Base-by-base conservation (phyloP, 2,329 filamentous ascomycete genomes). In the Golovinomyces cichoracearum region DNA sequence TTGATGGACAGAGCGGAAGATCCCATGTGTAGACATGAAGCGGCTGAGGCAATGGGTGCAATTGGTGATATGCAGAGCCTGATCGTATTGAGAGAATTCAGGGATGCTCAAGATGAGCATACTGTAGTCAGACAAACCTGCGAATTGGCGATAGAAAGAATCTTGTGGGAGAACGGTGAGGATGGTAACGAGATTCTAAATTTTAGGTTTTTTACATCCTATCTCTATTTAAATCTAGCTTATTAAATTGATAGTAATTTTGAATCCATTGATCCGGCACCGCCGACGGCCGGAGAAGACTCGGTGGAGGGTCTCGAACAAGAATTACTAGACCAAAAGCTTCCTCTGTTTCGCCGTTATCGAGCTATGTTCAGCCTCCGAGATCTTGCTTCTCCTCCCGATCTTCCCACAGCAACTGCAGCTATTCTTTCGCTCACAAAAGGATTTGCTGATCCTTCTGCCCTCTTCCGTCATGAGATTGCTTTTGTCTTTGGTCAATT, bases 401-500 rank as follows among this genome's bases (percentile, higher is more conserved):
- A 93, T 60, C 76, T 92, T 40, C 82, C 85, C 1, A 93, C 86
- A 1, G 86, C 88, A 5, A 74, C 84, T 15, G 80, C 83, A n/a
- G 88, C 90, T 17, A 74, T 98, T 48, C 72, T 80, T 41, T 83
- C 86, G 10, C 73, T 98, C 44, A 84, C 90, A 42, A 79, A 78
- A 60, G 90, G 90, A 15, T 78, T 98, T 57, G 69, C 70, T 27
- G 90, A 98, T 62, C 70, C 77, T 17, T 94, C 86, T 45, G 86
- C 86, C 4, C 75, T 98, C 6, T 95, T 98, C 72, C 79, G 90
- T 55, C 90, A 98, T 66, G 90, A 98, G 63, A 85, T 98, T 55
- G 90, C 90, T 13, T 98, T 98, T 62, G 90, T 98, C 13, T 98
- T 98, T 57, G 90, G 90, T 49, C 90, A 98, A 64, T 71, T 98